These are phyloP conservation scores for Ustilago crameri DNA, from an alignment of 1,284 basidiomycete genomes.

Conservation along the genomic window DNA sequence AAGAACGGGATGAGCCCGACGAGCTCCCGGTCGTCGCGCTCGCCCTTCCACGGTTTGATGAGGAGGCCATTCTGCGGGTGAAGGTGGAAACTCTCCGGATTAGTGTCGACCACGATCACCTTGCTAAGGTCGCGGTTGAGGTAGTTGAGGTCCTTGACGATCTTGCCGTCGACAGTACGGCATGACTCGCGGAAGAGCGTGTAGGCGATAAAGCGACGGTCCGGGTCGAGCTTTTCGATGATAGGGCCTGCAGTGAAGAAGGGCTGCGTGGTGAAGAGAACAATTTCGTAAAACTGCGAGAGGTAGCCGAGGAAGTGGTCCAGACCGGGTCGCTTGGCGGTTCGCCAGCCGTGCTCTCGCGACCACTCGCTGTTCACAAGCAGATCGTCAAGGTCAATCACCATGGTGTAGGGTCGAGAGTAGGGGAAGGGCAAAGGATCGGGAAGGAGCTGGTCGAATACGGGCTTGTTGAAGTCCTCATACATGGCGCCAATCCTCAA, in stretches of 20 bases:
- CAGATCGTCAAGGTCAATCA: conserved; percentile 91
- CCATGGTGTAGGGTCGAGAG: conserved; percentile 89
- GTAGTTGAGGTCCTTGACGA: conserved; percentile 83
- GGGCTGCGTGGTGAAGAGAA: conserved; percentile 92
- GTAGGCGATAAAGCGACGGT: conserved; percentile 87
- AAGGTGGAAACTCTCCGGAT: conserved; percentile 78
- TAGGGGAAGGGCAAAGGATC: conserved; percentile 84
- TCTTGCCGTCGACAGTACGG: conserved; percentile 60
- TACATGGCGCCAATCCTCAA: conserved; percentile 53
- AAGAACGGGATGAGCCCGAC: conserved; percentile 94
- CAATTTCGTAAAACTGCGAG: conserved; percentile 96
- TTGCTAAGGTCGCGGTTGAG: conserved; percentile 92
- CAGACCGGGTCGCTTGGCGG: conserved; percentile 82
- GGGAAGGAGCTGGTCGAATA: conserved; percentile 90
- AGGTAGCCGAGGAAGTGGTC: conserved; percentile 98
- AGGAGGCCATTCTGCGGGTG: conserved; percentile 92
- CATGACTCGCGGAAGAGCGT: conserved; percentile 83
- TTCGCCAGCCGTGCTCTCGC: conserved; percentile 70
- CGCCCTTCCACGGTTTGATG: conserved; percentile 87
- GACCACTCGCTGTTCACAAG: conserved; percentile 88
- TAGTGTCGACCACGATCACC: conserved; percentile 87
- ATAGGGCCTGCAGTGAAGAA: conserved; percentile 89
- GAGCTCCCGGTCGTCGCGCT: conserved; percentile 79
- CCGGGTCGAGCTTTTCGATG: conserved; percentile 92
- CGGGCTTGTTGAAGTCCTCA: conserved; percentile 72